Evolutionary conservation across 371 early-diverging fungal genomes (phyloP), one percentile per base, ranked within the genome.

Genomic region (Rhizopus delemar): DNA sequence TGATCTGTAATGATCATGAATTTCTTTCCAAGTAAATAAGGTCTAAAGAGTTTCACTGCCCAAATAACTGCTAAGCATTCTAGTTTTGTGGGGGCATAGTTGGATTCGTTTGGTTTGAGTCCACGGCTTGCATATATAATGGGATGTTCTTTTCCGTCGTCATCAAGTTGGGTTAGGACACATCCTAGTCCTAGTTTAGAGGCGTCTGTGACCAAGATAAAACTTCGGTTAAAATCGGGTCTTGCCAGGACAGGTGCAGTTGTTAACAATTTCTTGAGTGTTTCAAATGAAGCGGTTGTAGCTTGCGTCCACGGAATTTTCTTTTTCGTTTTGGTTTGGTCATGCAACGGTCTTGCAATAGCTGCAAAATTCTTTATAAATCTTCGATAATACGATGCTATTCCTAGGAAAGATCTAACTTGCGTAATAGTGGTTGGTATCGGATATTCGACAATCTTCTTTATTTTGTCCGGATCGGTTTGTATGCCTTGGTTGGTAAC

Each of bases 401-500:
- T 28, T 0, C 74, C 75, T 5, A 74, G 35, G 16, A 77, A 78
- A 1, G 46, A 39, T 35, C 64, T 71, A 0, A 81, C 54, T n/a
- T 75, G 86, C 51, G 88, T 89, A 41, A 57, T 56, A 22, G 49
- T 63, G 13, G 13, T 58, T 2, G 84, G 83, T 4, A 2, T 5
- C 0, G 65, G 70, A 68, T 65, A 70, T 12, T 65, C 46, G 4
- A 22, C 9, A 7, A 83, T 51, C 2, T 65, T 60, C n/a, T 60
- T 34, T 0, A 77, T 59, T 45, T 72, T 67, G n/a, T 35, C 53
- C 8, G 69, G 65, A 41, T 68, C 70, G 3, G 59, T 46, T 0
- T 46, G 1, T 8, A 80, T 38, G 2, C 76, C 80, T 0, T 61
- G 33, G 12, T 15, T 41, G 41, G 57, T 56, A 9, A 82, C 43